Evolutionary conservation across 345 rosid species (phyloP).

Genomic region (Sonneratia alba): DNA sequence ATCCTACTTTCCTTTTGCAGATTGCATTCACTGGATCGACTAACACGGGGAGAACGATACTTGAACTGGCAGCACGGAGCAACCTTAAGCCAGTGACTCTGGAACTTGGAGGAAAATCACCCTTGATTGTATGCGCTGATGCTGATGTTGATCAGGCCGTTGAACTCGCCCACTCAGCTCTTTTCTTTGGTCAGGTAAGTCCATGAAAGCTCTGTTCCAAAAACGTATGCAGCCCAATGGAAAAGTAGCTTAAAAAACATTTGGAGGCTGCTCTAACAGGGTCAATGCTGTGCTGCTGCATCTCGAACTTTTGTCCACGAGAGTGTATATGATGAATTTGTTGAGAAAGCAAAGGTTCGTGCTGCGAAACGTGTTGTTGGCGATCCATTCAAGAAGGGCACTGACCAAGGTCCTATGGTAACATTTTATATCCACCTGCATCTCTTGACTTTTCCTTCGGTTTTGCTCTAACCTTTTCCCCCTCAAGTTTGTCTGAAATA

Average conservation of each 20-base stretch:
- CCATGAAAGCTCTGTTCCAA: not conserved
- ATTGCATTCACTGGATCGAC: conserved; percentile 69
- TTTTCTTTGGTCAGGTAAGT: conserved; percentile 3
- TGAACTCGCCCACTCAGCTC: conserved; percentile 46
- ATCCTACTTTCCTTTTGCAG: not conserved
- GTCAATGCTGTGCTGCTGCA: conserved; percentile 93
- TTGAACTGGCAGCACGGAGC: conserved; percentile 65
- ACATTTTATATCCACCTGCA: not conserved
- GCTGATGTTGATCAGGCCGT: conserved; percentile 57
- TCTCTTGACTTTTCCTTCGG: not conserved
- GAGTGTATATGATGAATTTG: conserved; percentile 65
- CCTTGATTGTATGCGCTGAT: conserved; percentile 63
- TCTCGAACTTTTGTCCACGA: conserved; percentile 96
- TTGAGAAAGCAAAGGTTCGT: conserved; percentile 78
- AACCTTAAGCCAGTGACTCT: conserved; percentile 63
- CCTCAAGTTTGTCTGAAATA: no score
- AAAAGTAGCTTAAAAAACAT: no score
- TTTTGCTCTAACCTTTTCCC: not conserved
- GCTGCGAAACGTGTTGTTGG: conserved; percentile 69
- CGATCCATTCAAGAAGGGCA: conserved; percentile 75
- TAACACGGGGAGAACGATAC: conserved; percentile 50
- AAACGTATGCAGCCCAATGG: no score
- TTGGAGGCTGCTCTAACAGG: conserved; percentile 27
- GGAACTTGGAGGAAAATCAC: conserved; percentile 84
- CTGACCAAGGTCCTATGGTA: conserved; percentile 98